Evolutionary conservation across 192 early-diverging fungal species (phyloP), one percentile per base, ranked within the genome.

Genomic region (Coemansia javaensis): DNA sequence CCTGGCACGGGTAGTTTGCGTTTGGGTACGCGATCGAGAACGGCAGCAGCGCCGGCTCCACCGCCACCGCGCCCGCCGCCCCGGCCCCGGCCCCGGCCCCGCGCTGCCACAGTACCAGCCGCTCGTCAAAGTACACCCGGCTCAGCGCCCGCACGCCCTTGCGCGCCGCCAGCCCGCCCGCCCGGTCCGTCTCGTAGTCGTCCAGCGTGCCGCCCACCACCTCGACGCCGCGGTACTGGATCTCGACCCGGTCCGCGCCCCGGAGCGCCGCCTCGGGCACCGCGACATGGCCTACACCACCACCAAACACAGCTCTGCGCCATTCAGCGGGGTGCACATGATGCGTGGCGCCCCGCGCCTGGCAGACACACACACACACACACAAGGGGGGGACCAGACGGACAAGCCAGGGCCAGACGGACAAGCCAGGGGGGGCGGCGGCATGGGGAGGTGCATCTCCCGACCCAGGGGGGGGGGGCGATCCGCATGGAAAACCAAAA

Each of bases 91-190:
- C 17, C 14, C 16, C 10, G 21, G 8, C 18, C 23, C 21, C 24
- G 23, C 47, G 50, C 21, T 59, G 47, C 69, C 69, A 73, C 11
- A 73, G 34, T 15, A 56, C 53, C 6, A 73, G 42, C 10, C 63
- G 62, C 51, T 73, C 69, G 53, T 73, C 69, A 59, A 73, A 73
- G 35, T 73, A 73, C 40, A 53, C 35, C 17, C 51, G 60, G 45
- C 42, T 73, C 21, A 73, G 41, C 15, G 58, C 69, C 15, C 63
- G 69, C 11, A 51, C 53, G 25, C 69, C 69, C 49, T 64, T 54
- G 33, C 34, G 43, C 18, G 50, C 40, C 52, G 47, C 40, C 36
- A 66, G 40, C 2, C 50, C 59, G 18, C 47, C 53, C 2, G 49
- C 28, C 28, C 42, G 53, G 34, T 53, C 36, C 30, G 63, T 56